Percentiles rank a stretch among this genome's conserved stretches.
phyloP scores from a whole-genome alignment of 805 yeast genomes.

The Saturnispora mendoncae region DNA sequence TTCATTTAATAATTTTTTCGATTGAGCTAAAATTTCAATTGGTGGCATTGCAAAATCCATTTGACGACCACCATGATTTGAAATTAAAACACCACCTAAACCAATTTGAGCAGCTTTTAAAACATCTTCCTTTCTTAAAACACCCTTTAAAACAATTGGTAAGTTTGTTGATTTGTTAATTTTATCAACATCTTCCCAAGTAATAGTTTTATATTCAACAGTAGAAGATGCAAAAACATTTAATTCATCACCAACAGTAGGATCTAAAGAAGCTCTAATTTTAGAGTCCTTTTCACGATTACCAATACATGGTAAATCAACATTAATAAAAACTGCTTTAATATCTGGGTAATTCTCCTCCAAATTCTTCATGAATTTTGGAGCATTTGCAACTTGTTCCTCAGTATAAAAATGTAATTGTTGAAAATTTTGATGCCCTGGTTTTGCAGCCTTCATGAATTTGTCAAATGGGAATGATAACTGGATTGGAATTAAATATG shows the following conservation, averaged over 20 bases:
- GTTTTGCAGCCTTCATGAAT: conserved; percentile 52
- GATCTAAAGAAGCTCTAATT: conserved; percentile 49
- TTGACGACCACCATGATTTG: conserved; percentile 72
- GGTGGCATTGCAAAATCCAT: conserved; percentile 55
- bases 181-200: conserved; percentile 54
- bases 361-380: conserved; percentile 16
- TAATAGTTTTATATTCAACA: conserved; percentile 21
- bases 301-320: conserved; percentile 82
- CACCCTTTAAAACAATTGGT: conserved; percentile 49
- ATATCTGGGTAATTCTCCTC: conserved; percentile 42
- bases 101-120: conserved; percentile 47
- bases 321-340: conserved; percentile 72
- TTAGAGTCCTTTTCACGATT: conserved; percentile 81
- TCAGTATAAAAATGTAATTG: conserved; percentile 60
- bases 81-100: conserved; percentile 52
- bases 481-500: conserved; percentile 83
- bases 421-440: conserved; percentile 68
- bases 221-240: conserved; percentile 13
- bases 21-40: conserved; percentile 48
- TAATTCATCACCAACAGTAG: conserved; percentile 14
- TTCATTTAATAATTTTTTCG: conserved; percentile 37
- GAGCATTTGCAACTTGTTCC: conserved; percentile 50
- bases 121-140: conserved; percentile 57
- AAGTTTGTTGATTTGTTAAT: conserved; percentile 43
- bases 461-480: conserved; percentile 79